Percentiles rank a stretch among this genome's conserved stretches.
Evolutionary conservation across 352 stramenopile species (phyloP).

Genomic region (Phytophthora chlamydospora): DNA sequence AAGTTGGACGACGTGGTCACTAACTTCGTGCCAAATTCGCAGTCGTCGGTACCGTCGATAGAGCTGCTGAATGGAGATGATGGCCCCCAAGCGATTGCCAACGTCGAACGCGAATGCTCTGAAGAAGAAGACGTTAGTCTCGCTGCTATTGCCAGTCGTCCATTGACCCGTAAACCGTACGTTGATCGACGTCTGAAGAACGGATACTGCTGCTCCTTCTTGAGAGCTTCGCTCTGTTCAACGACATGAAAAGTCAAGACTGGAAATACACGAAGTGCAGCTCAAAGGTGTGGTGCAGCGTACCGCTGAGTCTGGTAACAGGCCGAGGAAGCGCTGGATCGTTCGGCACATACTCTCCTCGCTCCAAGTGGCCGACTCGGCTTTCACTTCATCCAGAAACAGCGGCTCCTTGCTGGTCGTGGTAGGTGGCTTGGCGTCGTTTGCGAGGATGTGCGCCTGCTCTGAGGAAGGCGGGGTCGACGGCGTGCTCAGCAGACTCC

Average conservation of each 20-base stretch:
- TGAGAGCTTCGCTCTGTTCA: conserved; percentile 40
- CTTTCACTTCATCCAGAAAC: conserved; percentile 62
- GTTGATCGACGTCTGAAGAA: conserved; percentile 33
- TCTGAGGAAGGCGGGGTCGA: conserved; percentile 3
- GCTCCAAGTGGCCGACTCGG: conserved; percentile 52
- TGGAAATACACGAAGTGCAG: not conserved
- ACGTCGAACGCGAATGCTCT: conserved; percentile 31
- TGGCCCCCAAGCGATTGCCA: conserved; percentile 18
- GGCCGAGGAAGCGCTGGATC: conserved; percentile 64
- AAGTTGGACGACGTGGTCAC: conserved; percentile 45
- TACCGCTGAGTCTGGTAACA: conserved; percentile 61
- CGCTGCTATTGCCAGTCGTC: not conserved
- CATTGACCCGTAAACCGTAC: conserved; percentile 19
- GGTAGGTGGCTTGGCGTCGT: conserved; percentile 2
- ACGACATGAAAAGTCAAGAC: not conserved
- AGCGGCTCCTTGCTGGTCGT: conserved; percentile 26
- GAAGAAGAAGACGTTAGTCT: not conserved
- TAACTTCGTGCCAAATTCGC: conserved; percentile 49
- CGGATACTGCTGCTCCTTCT: conserved; percentile 49
- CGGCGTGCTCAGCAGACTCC: conserved; percentile 20
- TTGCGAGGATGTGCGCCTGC: conserved; percentile 16
- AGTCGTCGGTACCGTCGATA: conserved; percentile 57
- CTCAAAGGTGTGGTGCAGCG: not conserved
- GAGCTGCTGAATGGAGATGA: conserved; percentile 34
- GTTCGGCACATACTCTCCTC: conserved; percentile 55